phyloP scores from a whole-genome alignment of 768 basidiomycete species.

The Trametes cingulata region DNA sequence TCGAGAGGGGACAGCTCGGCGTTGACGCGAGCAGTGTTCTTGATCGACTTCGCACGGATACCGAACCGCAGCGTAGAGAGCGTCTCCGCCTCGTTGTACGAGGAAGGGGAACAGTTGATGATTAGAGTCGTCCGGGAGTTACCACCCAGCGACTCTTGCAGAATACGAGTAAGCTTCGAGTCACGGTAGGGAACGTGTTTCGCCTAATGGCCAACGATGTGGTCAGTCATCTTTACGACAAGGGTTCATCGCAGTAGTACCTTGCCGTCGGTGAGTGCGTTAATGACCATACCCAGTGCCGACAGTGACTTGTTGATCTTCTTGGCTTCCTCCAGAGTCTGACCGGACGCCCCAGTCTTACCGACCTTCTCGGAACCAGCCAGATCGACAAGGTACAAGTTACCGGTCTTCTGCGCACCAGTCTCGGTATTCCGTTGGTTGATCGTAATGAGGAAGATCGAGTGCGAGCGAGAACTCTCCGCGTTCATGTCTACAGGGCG shows the following conservation, averaged over 20 bases:
- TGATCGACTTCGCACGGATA: constrained; percentile 99
- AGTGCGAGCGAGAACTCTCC: constrained; percentile 97
- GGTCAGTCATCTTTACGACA: constrained; percentile 6
- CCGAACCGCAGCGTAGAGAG: constrained; percentile 97
- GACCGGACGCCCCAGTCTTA: constrained; percentile 98
- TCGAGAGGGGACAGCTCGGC: constrained; percentile 96
- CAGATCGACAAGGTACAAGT: constrained; percentile 95
- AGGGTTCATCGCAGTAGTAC: constrained; percentile 38
- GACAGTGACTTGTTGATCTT: constrained; percentile 99
- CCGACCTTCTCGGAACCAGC: constrained; percentile 99
- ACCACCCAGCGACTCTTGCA: constrained; percentile 98
- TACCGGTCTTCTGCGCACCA: constrained; percentile 94
- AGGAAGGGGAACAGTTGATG: constrained; percentile 98
- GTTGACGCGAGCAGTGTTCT: constrained; percentile 99
- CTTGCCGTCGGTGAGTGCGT: constrained; percentile 95
- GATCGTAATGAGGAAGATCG: constrained; percentile 97
- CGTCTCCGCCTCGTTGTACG: constrained; percentile 97
- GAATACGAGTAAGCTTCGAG: constrained; percentile 96
- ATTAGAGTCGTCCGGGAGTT: constrained; percentile 96
- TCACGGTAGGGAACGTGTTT: constrained; percentile 98
- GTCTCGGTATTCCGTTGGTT: constrained; percentile 96
- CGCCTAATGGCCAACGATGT: constrained; percentile 49
- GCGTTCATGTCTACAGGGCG: constrained; percentile 90
- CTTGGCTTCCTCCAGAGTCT: constrained; percentile 99
- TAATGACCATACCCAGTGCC: constrained; percentile 99